phyloP scores from a whole-genome alignment of 306 rosid species.

The Lathyrus tuberosus region DNA sequence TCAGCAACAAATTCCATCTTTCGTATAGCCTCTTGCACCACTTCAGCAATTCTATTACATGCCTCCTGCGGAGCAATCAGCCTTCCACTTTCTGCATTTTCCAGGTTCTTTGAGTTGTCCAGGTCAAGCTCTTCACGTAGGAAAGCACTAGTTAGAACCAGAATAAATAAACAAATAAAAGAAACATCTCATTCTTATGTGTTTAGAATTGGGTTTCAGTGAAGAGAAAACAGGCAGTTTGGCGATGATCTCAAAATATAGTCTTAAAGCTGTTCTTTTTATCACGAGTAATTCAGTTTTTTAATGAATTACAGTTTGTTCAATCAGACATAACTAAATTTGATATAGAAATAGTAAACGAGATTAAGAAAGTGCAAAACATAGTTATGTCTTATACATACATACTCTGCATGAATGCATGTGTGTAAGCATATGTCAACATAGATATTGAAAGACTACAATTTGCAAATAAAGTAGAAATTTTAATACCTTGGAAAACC shows the following conservation, averaged over 20 bases:
- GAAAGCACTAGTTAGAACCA: conserved; percentile 31
- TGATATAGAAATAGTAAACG: conserved; percentile 17
- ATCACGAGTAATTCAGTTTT: conserved; percentile 12
- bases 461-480: conserved; percentile 17
- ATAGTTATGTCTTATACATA: not conserved
- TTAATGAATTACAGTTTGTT: not conserved
- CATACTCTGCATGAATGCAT: not conserved
- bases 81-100: conserved; percentile 86
- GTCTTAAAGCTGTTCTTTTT: not conserved
- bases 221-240: conserved; percentile 7
- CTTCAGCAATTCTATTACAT: conserved; percentile 89
- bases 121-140: conserved; percentile 81
- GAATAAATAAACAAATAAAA: not conserved
- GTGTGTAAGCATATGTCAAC: conserved; percentile 2
- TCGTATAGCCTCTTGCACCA: conserved; percentile 90
- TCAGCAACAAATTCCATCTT: conserved; percentile 99
- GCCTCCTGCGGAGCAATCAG: conserved; percentile 96
- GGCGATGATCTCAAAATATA: conserved; percentile 17
- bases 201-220: conserved; percentile 14
- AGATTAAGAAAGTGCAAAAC: not conserved
- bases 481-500: conserved; percentile 81
- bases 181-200: conserved; percentile 14
- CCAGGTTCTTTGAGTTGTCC: conserved; percentile 72
- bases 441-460: conserved; percentile 26
- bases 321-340: conserved; percentile 27